Evolutionary conservation across 305 asterid species (phyloP).

Genomic region (Fraxinus dipetala): DNA sequence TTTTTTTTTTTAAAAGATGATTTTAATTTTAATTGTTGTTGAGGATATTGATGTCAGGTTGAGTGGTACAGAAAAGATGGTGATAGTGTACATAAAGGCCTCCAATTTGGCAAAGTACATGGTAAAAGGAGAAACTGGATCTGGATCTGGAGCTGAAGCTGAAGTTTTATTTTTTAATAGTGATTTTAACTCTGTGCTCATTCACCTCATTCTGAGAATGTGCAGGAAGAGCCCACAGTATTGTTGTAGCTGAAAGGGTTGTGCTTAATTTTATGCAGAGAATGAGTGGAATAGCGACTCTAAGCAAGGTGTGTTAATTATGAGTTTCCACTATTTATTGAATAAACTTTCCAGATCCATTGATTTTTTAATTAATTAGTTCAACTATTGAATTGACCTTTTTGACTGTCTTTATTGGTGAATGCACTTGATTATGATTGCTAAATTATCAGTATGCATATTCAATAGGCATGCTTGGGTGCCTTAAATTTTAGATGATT

Average conservation of each 20-base stretch:
- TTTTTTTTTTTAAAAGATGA: background rate
- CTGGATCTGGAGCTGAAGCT: background rate
- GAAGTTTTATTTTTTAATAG: conserved; percentile 1
- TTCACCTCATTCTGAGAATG: conserved; percentile 17
- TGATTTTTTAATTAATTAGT: background rate
- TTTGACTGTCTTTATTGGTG: background rate
- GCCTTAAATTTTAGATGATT: background rate
- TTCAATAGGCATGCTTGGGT: background rate
- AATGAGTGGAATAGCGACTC: conserved; percentile 98
- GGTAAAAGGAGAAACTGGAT: conserved; percentile 41
- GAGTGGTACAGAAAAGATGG: conserved; percentile 80
- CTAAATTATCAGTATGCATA: background rate
- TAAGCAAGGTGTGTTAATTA: conserved; percentile 59
- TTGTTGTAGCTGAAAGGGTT: conserved; percentile 85
- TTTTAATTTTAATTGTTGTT: conserved; percentile 4
- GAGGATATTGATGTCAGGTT: conserved; percentile 42
- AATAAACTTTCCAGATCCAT: background rate
- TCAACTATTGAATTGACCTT: background rate
- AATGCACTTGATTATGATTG: background rate
- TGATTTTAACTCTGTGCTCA: conserved; percentile 15
- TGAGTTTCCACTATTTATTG: conserved; percentile 8
- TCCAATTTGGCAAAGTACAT: conserved; percentile 81
- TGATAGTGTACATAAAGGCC: conserved; percentile 74
- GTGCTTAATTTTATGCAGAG: conserved; percentile 98
- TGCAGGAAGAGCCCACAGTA: conserved; percentile 83